Conservation (phyloP, 306 rosid genomes). For the Myrica gale region DNA sequence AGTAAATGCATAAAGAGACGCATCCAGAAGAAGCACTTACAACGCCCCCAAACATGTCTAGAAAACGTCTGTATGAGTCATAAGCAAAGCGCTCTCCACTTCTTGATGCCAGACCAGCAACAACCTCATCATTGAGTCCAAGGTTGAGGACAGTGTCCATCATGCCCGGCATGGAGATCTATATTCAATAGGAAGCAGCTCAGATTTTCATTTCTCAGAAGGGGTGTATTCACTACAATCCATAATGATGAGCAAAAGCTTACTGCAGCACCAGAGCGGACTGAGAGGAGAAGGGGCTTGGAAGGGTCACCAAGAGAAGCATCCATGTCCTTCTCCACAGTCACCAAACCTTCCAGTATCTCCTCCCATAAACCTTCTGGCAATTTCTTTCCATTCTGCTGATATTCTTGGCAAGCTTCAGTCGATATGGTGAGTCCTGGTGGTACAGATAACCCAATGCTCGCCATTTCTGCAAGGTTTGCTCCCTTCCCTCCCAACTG, state of each 20-base stretch:
- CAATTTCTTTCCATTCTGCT: conserved; percentile 55
- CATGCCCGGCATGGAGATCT: conserved; percentile 99
- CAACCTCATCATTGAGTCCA: conserved; percentile 88
- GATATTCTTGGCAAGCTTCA: conserved; percentile 95
- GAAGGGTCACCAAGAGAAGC: conserved; percentile 82
- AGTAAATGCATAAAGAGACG: background rate
- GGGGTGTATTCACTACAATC: background rate
- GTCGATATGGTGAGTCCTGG: conserved; percentile 98
- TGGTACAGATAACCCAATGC: conserved; percentile 84
- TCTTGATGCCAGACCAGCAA: conserved; percentile 77
- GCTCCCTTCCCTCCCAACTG: conserved; percentile 99
- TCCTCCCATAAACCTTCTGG: conserved; percentile 79
- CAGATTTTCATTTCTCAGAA: background rate
- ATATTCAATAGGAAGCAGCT: conserved; percentile 11
- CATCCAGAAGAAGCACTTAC: conserved; percentile 52
- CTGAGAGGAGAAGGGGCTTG: conserved; percentile 81
- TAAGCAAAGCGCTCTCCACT: conserved; percentile 96
- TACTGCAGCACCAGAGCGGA: conserved; percentile 98
- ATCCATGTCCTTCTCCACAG: conserved; percentile 67
- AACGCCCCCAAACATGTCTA: conserved; percentile 95
- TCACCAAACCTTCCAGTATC: conserved; percentile 62
- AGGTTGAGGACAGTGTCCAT: conserved; percentile 99
- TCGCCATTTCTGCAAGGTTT: conserved; percentile 97
- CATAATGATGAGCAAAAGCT: background rate
- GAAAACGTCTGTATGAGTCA: conserved; percentile 91